These are phyloP conservation scores for Termitomyces sp. DNA, from an alignment of 768 basidiomycete species.

Conservation along the genomic window DNA sequence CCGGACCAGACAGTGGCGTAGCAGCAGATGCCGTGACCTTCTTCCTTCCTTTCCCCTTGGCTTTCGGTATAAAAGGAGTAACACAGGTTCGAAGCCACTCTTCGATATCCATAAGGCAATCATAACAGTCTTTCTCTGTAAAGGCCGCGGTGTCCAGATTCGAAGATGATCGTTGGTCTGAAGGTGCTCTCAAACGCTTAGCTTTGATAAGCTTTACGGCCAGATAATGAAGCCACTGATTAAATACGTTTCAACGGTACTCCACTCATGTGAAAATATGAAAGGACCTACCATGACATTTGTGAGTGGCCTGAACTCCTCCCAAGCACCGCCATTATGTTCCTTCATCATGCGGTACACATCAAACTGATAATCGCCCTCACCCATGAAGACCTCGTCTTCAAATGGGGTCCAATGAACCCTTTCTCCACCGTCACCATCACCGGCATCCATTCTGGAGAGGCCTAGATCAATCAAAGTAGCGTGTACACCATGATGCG, in stretches of 20 bases:
- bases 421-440: slow-evolving; percentile 36
- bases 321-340: slow-evolving; percentile 63
- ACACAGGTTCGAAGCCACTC: slow-evolving; percentile 46
- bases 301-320: slow-evolving; percentile 70
- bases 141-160: slow-evolving; percentile 35
- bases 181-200: slow-evolving; percentile 62
- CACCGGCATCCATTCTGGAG: slow-evolving; percentile 70
- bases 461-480: slow-evolving; percentile 95
- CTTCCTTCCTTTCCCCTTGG: slow-evolving; percentile 32
- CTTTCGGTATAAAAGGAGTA: slow-evolving; percentile 27
- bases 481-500: slow-evolving; percentile 59
- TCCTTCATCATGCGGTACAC: slow-evolving; percentile 85
- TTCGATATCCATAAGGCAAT: slow-evolving; percentile 65
- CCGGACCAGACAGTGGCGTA: slow-evolving; percentile 22
- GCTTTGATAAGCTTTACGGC: slow-evolving; percentile 62
- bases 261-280: neutral
- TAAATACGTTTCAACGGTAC: slow-evolving; percentile 6
- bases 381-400: slow-evolving; percentile 86
- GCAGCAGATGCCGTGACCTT: slow-evolving; percentile 18
- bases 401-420: slow-evolving; percentile 82
- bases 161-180: slow-evolving; percentile 30
- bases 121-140: slow-evolving; percentile 65
- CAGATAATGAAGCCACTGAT: slow-evolving; percentile 91
- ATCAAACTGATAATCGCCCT: slow-evolving; percentile 94
- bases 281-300: slow-evolving; percentile 76